These are phyloP conservation scores for Aspergillus haitiensis DNA, from an alignment of 495 filamentous ascomycete genomes.

Conservation along the genomic window DNA sequence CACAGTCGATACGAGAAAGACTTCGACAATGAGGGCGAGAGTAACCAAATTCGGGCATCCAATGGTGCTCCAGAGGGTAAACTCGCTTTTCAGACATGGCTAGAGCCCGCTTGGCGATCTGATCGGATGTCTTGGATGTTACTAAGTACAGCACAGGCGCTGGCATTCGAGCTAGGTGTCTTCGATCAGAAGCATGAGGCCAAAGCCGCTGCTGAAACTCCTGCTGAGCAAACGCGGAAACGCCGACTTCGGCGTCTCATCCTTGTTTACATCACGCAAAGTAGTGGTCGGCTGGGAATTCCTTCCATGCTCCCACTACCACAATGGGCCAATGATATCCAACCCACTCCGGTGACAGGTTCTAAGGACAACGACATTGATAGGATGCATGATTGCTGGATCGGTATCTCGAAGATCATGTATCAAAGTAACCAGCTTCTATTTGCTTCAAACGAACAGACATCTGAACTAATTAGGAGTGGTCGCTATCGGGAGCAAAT, in stretches of 20 bases:
- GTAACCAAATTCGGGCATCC: constrained; percentile 30
- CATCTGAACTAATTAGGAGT: constrained; percentile 79
- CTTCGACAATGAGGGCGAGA: constrained; percentile 40
- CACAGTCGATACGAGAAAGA: constrained; percentile 38
- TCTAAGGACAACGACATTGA: constrained; percentile 40
- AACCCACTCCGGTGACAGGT: constrained; percentile 30
- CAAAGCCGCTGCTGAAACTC: constrained; percentile 52
- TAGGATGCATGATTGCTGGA: constrained; percentile 85
- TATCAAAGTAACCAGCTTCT: constrained; percentile 79
- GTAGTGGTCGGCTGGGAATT: constrained; percentile 87
- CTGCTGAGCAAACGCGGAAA: constrained; percentile 68
- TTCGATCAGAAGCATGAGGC: constrained; percentile 76
- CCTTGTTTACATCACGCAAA: constrained; percentile 85
- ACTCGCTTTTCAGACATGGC: constrained; percentile 84
- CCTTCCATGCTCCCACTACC: constrained; percentile 83
- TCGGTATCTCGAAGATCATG: constrained; percentile 85
- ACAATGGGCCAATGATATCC: constrained; percentile 55
- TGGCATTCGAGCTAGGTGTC: constrained; percentile 91
- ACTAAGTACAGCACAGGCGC: constrained; percentile 80
- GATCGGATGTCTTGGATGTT: constrained; percentile 99
- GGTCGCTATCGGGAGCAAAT: constrained; percentile 78
- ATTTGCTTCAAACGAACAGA: constrained; percentile 80
- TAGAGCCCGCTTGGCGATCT: constrained; percentile 93
- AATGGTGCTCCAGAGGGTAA: constrained; percentile 55
- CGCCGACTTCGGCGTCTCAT: constrained; percentile 81